Conservation (phyloP, 306 rosid genomes). For the Gleditsia sinensis region DNA sequence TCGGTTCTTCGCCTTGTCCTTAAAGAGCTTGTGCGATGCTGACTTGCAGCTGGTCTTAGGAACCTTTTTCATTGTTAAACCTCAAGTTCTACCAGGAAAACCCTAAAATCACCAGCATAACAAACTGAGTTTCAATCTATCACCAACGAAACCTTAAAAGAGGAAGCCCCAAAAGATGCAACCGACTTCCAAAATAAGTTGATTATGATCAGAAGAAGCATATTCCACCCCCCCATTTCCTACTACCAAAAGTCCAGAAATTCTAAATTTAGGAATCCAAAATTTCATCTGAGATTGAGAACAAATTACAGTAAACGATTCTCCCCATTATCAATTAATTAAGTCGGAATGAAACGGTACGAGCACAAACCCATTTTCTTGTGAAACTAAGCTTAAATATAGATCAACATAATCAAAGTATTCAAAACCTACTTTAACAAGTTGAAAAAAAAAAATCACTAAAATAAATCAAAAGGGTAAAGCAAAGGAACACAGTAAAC, state of each 20-base stretch:
- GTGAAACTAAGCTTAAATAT: background rate
- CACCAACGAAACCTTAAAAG: background rate
- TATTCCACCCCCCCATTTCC: constrained; percentile 21
- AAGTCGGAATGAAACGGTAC: background rate
- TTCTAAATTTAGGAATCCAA: constrained; percentile 3
- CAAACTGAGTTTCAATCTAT: constrained; percentile 8
- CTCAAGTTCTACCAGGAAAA: constrained; percentile 25
- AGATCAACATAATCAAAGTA: constrained; percentile 4
- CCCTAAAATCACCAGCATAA: constrained; percentile 43
- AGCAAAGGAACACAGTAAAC: constrained; percentile 11
- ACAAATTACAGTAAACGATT: constrained; percentile 26
- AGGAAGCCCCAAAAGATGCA: constrained; percentile 8
- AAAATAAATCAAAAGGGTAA: constrained; percentile 17
- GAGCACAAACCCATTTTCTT: background rate
- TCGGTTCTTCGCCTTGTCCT: constrained; percentile 86
- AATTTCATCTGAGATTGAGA: background rate
- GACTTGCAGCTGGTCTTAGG: constrained; percentile 85
- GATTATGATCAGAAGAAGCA: constrained; percentile 29
- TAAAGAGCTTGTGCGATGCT: constrained; percentile 71
- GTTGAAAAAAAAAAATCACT: background rate
- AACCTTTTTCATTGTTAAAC: constrained; percentile 64
- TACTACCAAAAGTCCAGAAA: constrained; percentile 7
- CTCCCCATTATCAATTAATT: constrained; percentile 9
- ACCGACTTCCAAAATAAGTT: constrained; percentile 22
- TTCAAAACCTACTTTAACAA: background rate